phyloP scores from a whole-genome alignment of 805 yeast genomes.

The Saccharomycopsis sp. region DNA sequence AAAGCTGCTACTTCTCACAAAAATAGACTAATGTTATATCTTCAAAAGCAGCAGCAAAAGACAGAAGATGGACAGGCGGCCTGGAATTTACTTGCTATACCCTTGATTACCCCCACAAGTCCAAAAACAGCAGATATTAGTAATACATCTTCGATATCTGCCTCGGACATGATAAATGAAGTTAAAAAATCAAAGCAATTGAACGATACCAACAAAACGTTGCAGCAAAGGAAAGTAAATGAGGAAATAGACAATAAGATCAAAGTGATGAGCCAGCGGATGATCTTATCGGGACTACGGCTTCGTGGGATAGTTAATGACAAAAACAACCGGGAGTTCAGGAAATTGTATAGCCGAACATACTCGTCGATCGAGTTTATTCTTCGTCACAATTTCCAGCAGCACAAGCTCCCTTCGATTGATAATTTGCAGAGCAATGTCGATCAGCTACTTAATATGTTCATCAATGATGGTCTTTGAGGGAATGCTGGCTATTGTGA shows the following conservation, averaged over 20 bases:
- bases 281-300: conserved; percentile 14
- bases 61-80: neutral
- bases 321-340: conserved; percentile 6
- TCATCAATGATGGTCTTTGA: conserved; percentile 5
- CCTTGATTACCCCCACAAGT: no score
- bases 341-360: conserved; percentile 12
- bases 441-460: conserved; percentile 10
- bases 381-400: conserved; percentile 6
- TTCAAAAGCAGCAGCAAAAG: neutral
- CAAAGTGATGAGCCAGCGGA: conserved; percentile 7
- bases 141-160: neutral
- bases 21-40: neutral
- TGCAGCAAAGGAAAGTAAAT: neutral
- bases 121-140: neutral
- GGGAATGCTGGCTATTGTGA: no score
- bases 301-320: conserved; percentile 14
- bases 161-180: neutral
- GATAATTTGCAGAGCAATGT: conserved; percentile 12
- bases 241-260: neutral
- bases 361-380: conserved; percentile 14
- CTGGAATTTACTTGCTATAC: no score
- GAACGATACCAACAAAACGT: neutral
- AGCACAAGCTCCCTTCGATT: conserved; percentile 5
- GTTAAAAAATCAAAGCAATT: neutral
- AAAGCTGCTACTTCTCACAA: neutral